Evolutionary conservation across 23 red algal genomes (phyloP).

Genomic region (Chondrus crispus): DNA sequence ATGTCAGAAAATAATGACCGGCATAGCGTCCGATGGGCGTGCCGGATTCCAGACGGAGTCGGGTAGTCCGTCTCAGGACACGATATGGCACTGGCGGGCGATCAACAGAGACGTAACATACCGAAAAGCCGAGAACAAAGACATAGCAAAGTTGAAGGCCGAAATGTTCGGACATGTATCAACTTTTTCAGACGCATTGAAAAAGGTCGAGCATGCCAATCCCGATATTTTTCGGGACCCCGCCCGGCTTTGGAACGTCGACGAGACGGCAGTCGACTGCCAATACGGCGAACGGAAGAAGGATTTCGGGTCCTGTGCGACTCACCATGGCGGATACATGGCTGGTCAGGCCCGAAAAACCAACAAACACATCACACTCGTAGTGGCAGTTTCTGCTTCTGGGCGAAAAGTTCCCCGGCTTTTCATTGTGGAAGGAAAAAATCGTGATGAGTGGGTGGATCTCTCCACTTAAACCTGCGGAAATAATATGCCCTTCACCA

Average conservation of each 20-base stretch:
- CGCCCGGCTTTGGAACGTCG: background rate
- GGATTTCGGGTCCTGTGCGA: background rate
- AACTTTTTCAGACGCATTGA: background rate
- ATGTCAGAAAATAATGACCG: background rate
- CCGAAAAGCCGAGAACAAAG: background rate
- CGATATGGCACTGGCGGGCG: background rate
- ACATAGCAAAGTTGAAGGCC: background rate
- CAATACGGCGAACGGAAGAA: background rate
- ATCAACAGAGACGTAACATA: background rate
- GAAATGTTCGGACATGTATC: background rate
- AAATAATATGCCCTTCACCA: background rate
- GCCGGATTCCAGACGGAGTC: background rate
- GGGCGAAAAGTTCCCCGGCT: background rate
- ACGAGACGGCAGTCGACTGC: background rate
- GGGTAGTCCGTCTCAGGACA: background rate
- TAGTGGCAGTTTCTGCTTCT: background rate
- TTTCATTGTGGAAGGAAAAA: constrained; percentile 3
- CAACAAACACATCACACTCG: background rate
- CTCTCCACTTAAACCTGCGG: background rate
- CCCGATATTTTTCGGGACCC: background rate
- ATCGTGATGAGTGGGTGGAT: background rate
- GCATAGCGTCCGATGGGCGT: background rate
- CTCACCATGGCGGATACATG: background rate
- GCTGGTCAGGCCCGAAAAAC: background rate
- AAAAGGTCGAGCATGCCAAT: background rate